Conservation (phyloP, 257 asterid species). For the Nicotiana sylvestris region DNA sequence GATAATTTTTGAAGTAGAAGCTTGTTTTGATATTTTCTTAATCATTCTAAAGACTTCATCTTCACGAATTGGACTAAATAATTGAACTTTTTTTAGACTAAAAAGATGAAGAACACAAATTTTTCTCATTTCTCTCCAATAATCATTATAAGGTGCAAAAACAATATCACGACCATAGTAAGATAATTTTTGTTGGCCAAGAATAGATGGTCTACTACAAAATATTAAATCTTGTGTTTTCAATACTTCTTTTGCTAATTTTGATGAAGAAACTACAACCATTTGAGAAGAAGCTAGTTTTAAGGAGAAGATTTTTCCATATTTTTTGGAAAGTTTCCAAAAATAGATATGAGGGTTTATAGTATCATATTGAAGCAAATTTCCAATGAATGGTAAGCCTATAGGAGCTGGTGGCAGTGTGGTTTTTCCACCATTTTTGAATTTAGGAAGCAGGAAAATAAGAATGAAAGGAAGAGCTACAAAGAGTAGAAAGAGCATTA, state of each 20-base stretch:
- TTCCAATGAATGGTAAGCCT: neutral
- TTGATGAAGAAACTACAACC: slow-evolving; percentile 2
- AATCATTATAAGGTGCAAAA: neutral
- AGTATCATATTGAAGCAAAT: slow-evolving; percentile 4
- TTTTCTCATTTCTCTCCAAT: neutral
- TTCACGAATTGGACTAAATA: neutral
- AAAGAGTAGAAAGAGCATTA: neutral
- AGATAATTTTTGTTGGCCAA: neutral
- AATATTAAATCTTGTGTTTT: neutral
- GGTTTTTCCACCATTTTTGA: neutral
- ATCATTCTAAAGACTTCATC: slow-evolving; percentile 3
- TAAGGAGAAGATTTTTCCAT: neutral
- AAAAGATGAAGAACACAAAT: neutral
- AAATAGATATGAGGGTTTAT: neutral
- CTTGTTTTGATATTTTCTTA: neutral
- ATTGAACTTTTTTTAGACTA: slow-evolving; percentile 5
- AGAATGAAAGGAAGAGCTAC: neutral
- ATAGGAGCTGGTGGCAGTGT: neutral
- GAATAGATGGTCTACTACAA: neutral
- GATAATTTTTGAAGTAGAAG: too few relatives aligned
- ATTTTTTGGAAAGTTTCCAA: slow-evolving; percentile 8
- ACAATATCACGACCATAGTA: neutral
- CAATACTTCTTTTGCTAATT: neutral
- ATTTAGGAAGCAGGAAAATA: neutral
- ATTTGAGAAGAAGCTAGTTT: neutral